phyloP scores from a whole-genome alignment of 2,329 filamentous ascomycete species.

The Pseudogymnoascus sp. region DNA sequence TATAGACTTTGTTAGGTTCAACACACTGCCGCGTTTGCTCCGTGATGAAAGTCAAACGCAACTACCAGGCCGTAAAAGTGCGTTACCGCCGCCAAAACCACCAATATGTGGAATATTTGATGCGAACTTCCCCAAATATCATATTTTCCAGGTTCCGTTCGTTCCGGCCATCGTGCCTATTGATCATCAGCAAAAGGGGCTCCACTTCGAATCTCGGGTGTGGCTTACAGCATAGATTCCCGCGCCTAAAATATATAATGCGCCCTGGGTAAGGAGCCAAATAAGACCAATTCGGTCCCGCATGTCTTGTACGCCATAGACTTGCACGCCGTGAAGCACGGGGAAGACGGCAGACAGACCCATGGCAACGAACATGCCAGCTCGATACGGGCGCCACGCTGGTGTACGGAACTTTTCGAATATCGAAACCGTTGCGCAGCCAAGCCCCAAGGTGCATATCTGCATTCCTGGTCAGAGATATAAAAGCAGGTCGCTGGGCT shows the following conservation, averaged over 20 bases:
- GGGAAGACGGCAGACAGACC: slow-evolving; percentile 80
- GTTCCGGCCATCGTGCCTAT: slow-evolving; percentile 74
- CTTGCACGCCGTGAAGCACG: slow-evolving; percentile 64
- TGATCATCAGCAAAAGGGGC: slow-evolving; percentile 18
- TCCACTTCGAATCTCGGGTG: neutral
- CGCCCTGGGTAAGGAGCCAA: slow-evolving; percentile 75
- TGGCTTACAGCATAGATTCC: slow-evolving; percentile 70
- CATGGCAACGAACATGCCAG: slow-evolving; percentile 82
- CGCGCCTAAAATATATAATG: slow-evolving; percentile 79
- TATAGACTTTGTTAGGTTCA: neutral
- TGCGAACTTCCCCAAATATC: slow-evolving; percentile 93
- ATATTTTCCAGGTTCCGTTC: slow-evolving; percentile 67
- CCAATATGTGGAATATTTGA: slow-evolving; percentile 90
- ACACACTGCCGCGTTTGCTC: slow-evolving; percentile 22
- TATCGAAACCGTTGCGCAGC: slow-evolving; percentile 70
- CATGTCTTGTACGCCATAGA: slow-evolving; percentile 62
- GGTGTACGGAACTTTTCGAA: slow-evolving; percentile 80
- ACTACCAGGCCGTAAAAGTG: slow-evolving; percentile 76
- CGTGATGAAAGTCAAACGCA: slow-evolving; percentile 83
- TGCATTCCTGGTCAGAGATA: slow-evolving; percentile 30
- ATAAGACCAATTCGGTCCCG: slow-evolving; percentile 69
- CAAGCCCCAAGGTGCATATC: slow-evolving; percentile 73
- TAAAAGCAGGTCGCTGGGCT: neutral
- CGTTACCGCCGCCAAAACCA: slow-evolving; percentile 71
- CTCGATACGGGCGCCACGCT: slow-evolving; percentile 74